Percentiles rank a stretch among this genome's conserved stretches.
phyloP scores from a whole-genome alignment of 768 basidiomycete species.

The Kwoniella shandongensis region DNA sequence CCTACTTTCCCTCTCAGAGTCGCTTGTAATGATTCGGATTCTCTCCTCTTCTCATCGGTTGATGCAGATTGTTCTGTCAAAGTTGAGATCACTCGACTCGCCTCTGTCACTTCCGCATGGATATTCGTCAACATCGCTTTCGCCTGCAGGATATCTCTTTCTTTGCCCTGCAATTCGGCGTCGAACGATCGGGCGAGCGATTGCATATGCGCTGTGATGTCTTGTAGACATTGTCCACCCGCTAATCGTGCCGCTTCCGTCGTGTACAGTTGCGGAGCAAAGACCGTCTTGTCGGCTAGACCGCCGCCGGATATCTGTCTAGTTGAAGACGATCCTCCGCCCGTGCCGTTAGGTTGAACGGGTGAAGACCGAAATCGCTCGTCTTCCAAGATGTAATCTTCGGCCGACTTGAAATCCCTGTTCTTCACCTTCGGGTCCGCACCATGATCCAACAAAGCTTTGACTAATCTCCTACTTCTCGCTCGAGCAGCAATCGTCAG shows the following conservation, averaged over 20 bases:
- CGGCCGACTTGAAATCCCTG: slow-evolving; percentile 91
- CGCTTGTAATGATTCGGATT: slow-evolving; percentile 61
- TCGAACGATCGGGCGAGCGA: slow-evolving; percentile 87
- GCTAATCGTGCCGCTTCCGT: slow-evolving; percentile 82
- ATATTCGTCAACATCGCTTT: slow-evolving; percentile 81
- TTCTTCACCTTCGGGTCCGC: slow-evolving; percentile 94
- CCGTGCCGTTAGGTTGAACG: slow-evolving; percentile 56
- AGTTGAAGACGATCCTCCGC: slow-evolving; percentile 1
- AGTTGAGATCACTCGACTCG: slow-evolving; percentile 59
- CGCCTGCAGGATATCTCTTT: slow-evolving; percentile 85
- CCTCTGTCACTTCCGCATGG: slow-evolving; percentile 76
- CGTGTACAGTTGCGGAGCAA: slow-evolving; percentile 69
- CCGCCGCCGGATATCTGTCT: slow-evolving; percentile 14
- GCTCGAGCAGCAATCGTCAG: slow-evolving; percentile 95
- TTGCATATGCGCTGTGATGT: slow-evolving; percentile 81
- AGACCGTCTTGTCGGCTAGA: slow-evolving; percentile 12
- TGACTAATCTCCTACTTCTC: slow-evolving; percentile 90
- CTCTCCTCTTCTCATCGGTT: slow-evolving; percentile 31
- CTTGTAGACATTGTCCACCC: slow-evolving; percentile 77
- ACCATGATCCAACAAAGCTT: slow-evolving; percentile 90
- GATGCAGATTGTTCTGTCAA: slow-evolving; percentile 33
- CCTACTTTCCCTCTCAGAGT: slow-evolving; percentile 75
- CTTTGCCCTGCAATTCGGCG: slow-evolving; percentile 84
- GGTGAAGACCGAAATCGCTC: slow-evolving; percentile 94
- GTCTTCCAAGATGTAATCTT: slow-evolving; percentile 98